Evolutionary conservation across 2,329 filamentous ascomycete species (phyloP).

Genomic region (Sporothrix schenckii): DNA sequence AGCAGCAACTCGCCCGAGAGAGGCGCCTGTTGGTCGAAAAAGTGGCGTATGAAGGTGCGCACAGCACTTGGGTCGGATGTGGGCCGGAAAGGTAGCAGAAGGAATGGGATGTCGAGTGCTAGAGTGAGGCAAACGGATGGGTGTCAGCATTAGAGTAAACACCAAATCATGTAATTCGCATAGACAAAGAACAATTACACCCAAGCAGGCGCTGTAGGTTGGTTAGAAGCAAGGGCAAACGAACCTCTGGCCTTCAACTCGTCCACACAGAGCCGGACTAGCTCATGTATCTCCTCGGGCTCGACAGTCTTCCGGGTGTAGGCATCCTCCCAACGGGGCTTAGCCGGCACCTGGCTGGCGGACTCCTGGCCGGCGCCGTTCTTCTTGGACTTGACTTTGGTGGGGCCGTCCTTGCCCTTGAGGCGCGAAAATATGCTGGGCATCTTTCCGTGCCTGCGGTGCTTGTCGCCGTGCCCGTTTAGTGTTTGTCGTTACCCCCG

Average conservation of each 20-base stretch:
- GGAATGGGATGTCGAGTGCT: slow-evolving; percentile 89
- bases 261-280: slow-evolving; percentile 80
- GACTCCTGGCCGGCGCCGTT: slow-evolving; percentile 56
- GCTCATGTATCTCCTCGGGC: slow-evolving; percentile 86
- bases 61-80: slow-evolving; percentile 90
- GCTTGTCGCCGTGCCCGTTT: background rate
- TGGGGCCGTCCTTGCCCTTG: slow-evolving; percentile 72
- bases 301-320: slow-evolving; percentile 82
- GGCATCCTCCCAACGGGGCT: slow-evolving; percentile 84
- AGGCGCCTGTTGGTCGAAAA: slow-evolving; percentile 72
- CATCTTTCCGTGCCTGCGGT: slow-evolving; percentile 46
- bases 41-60: slow-evolving; percentile 89
- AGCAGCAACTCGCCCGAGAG: slow-evolving; percentile 70
- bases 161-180: background rate
- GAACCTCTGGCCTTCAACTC: slow-evolving; percentile 95
- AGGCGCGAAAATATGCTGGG: slow-evolving; percentile 64
- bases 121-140: slow-evolving; percentile 25
- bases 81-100: slow-evolving; percentile 91
- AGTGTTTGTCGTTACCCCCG: background rate
- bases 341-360: slow-evolving; percentile 59
- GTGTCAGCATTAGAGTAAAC: background rate
- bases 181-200: slow-evolving; percentile 1
- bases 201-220: background rate
- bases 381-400: slow-evolving; percentile 66
- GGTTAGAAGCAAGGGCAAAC: slow-evolving; percentile 42